Evolutionary conservation across 2,329 filamentous ascomycete species (phyloP).

Genomic region (Scedosporium dehoogii): DNA sequence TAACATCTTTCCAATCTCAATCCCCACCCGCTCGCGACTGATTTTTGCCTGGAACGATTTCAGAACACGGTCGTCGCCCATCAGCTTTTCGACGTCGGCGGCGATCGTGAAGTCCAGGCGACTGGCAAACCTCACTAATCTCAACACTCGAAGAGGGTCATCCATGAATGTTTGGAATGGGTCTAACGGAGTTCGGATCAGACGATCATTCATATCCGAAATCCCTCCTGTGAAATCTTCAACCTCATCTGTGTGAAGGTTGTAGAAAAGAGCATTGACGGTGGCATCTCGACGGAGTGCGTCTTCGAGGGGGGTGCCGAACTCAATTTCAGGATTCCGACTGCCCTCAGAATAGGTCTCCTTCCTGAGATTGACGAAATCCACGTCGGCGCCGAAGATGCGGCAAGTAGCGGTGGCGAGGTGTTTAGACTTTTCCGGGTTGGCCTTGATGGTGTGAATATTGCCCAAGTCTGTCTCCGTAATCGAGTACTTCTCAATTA

Average conservation of each 20-base stretch:
- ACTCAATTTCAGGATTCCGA: slow-evolving; percentile 85
- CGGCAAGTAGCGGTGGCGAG: slow-evolving; percentile 83
- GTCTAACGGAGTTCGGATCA: slow-evolving; percentile 78
- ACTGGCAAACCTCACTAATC: slow-evolving; percentile 84
- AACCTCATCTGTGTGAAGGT: slow-evolving; percentile 65
- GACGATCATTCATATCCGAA: slow-evolving; percentile 57
- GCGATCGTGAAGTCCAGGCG: slow-evolving; percentile 75
- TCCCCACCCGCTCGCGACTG: slow-evolving; percentile 77
- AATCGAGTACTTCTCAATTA: slow-evolving; percentile 51
- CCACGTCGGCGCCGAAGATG: slow-evolving; percentile 78
- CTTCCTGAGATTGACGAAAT: slow-evolving; percentile 88
- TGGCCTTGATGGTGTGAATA: slow-evolving; percentile 80
- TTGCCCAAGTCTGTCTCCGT: slow-evolving; percentile 53
- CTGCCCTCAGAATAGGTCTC: slow-evolving; percentile 87
- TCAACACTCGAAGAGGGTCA: slow-evolving; percentile 78
- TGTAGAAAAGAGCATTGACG: slow-evolving; percentile 94
- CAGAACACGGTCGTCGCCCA: slow-evolving; percentile 71
- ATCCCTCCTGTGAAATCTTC: slow-evolving; percentile 83
- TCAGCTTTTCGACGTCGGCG: slow-evolving; percentile 54
- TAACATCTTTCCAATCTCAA: slow-evolving; percentile 87
- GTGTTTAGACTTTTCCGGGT: slow-evolving; percentile 94
- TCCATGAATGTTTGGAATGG: slow-evolving; percentile 91
- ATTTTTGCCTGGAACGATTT: slow-evolving; percentile 78
- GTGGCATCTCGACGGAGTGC: slow-evolving; percentile 84
- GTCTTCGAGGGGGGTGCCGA: slow-evolving; percentile 85